Conservation (phyloP, 768 basidiomycete genomes). For the Lyophyllum atratum region DNA sequence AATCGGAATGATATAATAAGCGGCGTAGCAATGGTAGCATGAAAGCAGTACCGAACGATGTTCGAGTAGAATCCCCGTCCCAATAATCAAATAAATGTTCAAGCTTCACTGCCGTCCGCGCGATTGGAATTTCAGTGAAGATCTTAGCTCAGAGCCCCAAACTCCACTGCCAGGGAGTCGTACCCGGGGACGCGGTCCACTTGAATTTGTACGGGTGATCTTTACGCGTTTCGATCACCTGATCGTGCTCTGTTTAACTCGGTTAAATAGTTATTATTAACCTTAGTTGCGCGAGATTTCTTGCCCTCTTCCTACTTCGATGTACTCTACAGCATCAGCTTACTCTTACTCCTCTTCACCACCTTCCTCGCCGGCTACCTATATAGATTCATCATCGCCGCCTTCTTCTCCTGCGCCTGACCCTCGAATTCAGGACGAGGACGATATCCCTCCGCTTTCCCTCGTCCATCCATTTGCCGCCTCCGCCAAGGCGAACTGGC, state of each 20-base stretch:
- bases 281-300: neutral
- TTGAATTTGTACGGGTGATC: too few species aligned
- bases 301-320: constrained; percentile 5
- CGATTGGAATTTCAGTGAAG: too few species aligned
- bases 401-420: constrained; percentile 30
- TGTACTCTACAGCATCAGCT: constrained; percentile 10
- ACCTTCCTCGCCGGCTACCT: constrained; percentile 45
- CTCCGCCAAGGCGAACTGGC: constrained; percentile 48
- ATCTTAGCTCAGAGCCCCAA: neutral
- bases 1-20: constrained; percentile 37
- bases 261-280: neutral
- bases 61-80: constrained; percentile 37
- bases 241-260: constrained; percentile 16
- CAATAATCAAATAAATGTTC: neutral
- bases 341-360: constrained; percentile 43
- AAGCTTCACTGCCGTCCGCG: too few species aligned
- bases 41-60: constrained; percentile 33
- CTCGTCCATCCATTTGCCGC: constrained; percentile 57
- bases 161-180: neutral
- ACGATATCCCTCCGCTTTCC: constrained; percentile 15
- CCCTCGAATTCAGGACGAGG: constrained; percentile 12
- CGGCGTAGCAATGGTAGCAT: constrained; percentile 32
- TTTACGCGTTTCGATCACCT: constrained; percentile 18
- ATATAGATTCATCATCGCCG: constrained; percentile 29
- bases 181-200: too few species aligned